Base-by-base conservation (phyloP, 768 basidiomycete species). In the Ephemerocybe angulata region DNA sequence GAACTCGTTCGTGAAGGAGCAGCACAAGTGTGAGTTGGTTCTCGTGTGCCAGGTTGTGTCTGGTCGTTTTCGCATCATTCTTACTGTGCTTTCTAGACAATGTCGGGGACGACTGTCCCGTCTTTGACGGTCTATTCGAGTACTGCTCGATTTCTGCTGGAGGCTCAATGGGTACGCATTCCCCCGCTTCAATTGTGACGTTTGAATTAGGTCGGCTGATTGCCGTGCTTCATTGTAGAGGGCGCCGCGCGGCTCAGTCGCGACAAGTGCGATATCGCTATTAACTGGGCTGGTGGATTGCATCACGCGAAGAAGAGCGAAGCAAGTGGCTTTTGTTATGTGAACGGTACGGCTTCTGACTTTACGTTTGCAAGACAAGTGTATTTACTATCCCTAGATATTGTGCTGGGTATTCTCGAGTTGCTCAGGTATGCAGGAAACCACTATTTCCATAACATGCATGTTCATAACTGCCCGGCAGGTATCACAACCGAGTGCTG, bases 111-210 rank as follows among this genome's bases (percentile, higher is more conserved):
- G 97, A 99, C 69, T 98, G 96, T 70, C 97, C 97, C 2, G 93
- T 98, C 30, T 99, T 99, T 62, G 97, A 99, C 62, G 97, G 97
- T 1, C 74, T 99, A 43, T 99, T 99, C 68, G 97, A 99, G 62
- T 99, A 98, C 68, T 98, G 97, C 67, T 95, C 96, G 3, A 99
- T 99, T 63, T 98, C 97, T 11, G 97, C 97, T n/a, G 97, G 97
- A 44, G 97, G 97, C 3, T 97, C 94, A 0, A 98, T 99, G 93
- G 96, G 97, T 97, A 62, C 55, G 86, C 58, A n/a, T n/a, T n/a
- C n/a, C n/a, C n/a, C n/a, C n/a, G n/a, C 8, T 35, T 37, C 25
- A 21, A 33, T 47, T 52, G 41, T 29, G 17, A 52, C 29, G n/a
- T n/a, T 41, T 4, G 10, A 24, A 4, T 50, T 53, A 11, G 49